phyloP scores from a whole-genome alignment of 139 green algal genomes.

The Chlorella vulgaris region DNA sequence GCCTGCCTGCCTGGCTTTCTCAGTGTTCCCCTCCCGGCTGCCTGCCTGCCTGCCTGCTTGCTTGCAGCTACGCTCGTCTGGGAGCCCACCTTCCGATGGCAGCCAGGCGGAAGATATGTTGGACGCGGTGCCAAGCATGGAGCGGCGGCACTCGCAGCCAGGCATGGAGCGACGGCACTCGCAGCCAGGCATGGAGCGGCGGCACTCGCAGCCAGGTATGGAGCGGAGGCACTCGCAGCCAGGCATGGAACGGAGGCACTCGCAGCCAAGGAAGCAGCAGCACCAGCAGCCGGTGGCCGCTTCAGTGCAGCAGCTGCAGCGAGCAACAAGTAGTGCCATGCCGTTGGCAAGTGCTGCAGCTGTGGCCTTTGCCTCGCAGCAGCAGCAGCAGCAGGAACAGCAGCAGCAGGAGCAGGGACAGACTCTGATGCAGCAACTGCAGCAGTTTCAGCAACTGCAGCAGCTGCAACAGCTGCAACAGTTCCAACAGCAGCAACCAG shows the following conservation, averaged over 20 bases:
- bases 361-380: background rate
- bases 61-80: background rate
- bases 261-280: no score
- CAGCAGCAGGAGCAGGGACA: background rate
- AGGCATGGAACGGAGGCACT: no score
- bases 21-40: background rate
- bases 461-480: background rate
- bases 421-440: slow-evolving; percentile 2
- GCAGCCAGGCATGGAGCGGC: no score
- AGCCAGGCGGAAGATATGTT: no score
- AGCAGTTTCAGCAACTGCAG: background rate
- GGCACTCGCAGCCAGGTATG: no score
- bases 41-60: background rate
- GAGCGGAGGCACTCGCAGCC: no score
- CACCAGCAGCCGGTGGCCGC: background rate
- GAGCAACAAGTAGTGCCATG: background rate
- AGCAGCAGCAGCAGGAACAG: background rate
- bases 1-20: background rate
- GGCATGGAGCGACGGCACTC: no score
- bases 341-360: background rate
- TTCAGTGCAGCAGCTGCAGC: background rate
- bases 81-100: no score
- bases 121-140: no score
- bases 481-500: background rate
- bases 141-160: no score